Evolutionary conservation across 495 filamentous ascomycete genomes (phyloP).

Genomic region (Xylaria palmicola): DNA sequence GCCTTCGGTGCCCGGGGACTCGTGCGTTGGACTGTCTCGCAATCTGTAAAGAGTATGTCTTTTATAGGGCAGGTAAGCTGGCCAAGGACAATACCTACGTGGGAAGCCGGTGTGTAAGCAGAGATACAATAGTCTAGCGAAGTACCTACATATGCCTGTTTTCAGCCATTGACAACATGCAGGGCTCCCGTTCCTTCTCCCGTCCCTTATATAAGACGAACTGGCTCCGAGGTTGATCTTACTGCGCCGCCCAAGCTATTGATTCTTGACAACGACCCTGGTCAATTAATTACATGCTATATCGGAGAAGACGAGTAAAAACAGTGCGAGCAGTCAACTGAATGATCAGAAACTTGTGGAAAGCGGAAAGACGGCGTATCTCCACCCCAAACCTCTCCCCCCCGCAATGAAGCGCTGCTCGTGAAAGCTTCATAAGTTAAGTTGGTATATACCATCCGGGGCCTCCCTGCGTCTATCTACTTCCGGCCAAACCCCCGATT

Average conservation of each 20-base stretch:
- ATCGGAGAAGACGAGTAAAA: neutral
- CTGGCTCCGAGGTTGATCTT: neutral
- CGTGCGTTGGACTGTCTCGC: neutral
- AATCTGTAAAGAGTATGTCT: neutral
- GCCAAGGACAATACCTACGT: too few relatives aligned
- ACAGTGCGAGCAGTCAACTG: neutral
- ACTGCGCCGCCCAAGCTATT: neutral
- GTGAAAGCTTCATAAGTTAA: neutral
- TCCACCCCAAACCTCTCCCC: neutral
- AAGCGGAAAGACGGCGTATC: neutral
- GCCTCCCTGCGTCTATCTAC: neutral
- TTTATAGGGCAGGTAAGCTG: too few relatives aligned
- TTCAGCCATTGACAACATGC: too few relatives aligned
- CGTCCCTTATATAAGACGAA: neutral
- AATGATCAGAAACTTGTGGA: neutral
- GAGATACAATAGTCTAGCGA: too few relatives aligned
- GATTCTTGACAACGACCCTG: neutral
- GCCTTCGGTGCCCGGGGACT: too few relatives aligned
- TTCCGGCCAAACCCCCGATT: neutral
- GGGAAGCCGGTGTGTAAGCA: too few relatives aligned
- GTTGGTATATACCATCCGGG: neutral
- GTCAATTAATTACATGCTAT: neutral
- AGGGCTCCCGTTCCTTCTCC: too few relatives aligned
- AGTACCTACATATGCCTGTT: too few relatives aligned
- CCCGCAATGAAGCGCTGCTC: neutral